Percentiles rank a stretch among this genome's conserved stretches.
Evolutionary conservation across 768 basidiomycete genomes (phyloP).

Genomic region (Russula sp.): DNA sequence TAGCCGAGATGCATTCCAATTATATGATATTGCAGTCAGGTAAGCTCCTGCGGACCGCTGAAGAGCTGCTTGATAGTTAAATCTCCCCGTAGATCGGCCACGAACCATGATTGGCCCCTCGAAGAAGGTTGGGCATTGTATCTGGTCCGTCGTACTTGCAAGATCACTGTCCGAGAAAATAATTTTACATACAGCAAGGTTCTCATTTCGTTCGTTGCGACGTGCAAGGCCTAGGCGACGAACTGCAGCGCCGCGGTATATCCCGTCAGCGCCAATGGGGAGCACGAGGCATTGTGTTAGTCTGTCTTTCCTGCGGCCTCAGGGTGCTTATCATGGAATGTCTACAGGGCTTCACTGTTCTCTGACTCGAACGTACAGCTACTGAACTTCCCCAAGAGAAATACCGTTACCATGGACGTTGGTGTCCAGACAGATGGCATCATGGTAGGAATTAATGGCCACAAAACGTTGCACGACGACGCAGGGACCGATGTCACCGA

Average conservation of each 20-base stretch:
- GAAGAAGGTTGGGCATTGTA: constrained; percentile 69
- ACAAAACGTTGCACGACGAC: constrained; percentile 29
- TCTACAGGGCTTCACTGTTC: constrained; percentile 45
- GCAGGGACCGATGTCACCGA: constrained; percentile 37
- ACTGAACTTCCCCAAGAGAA: constrained; percentile 45
- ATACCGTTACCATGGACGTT: constrained; percentile 52
- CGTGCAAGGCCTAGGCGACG: constrained; percentile 59
- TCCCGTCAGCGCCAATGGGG: constrained; percentile 66
- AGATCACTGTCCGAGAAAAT: not conserved
- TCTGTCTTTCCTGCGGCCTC: constrained; percentile 13
- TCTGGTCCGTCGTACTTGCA: constrained; percentile 38
- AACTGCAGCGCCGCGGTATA: constrained; percentile 62
- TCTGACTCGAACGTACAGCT: constrained; percentile 41
- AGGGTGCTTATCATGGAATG: not conserved
- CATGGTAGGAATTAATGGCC: constrained; percentile 32
- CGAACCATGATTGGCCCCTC: constrained; percentile 62
- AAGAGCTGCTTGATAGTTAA: not conserved
- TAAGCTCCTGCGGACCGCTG: constrained; percentile 27
- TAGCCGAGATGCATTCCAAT: constrained; percentile 51
- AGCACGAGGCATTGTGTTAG: constrained; percentile 65
- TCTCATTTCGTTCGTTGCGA: constrained; percentile 60
- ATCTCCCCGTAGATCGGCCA: constrained; percentile 42
- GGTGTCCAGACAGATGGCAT: constrained; percentile 53
- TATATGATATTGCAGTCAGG: constrained; percentile 68
- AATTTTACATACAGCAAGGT: constrained; percentile 47